Evolutionary conservation across 179 eudicot genomes (phyloP).

Genomic region (Actinidia polygama): DNA sequence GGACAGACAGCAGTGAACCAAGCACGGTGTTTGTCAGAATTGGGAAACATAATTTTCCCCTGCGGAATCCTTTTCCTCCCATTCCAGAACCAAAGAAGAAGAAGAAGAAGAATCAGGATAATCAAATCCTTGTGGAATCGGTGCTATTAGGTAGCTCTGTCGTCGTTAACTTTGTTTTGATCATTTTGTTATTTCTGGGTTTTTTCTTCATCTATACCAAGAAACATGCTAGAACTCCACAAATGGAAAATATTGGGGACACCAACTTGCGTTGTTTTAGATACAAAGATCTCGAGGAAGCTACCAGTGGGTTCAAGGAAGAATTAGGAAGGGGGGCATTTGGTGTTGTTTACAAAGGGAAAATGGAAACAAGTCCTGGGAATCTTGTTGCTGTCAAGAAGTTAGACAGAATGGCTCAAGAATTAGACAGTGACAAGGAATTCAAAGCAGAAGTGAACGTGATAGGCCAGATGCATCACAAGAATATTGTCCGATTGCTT

Average conservation of each 20-base stretch:
- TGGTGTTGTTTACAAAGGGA: constrained; percentile 23
- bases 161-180: neutral
- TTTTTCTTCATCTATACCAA: constrained; percentile 4
- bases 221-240: neutral
- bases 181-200: constrained; percentile 5
- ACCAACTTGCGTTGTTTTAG: constrained; percentile 27
- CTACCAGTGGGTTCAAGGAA: constrained; percentile 11
- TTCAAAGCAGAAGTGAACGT: constrained; percentile 6
- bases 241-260: neutral
- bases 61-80: neutral
- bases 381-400: constrained; percentile 25
- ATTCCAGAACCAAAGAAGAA: neutral
- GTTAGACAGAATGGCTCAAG: constrained; percentile 9
- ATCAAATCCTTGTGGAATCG: constrained; percentile 18
- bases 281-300: constrained; percentile 9
- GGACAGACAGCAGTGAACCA: neutral
- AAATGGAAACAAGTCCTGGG: constrained; percentile 25
- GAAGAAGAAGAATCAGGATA: neutral
- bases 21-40: constrained; percentile 21
- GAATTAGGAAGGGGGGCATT: constrained; percentile 19
- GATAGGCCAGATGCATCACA: constrained; percentile 59
- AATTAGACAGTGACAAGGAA: neutral
- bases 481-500: constrained; percentile 42
- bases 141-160: constrained; percentile 28
- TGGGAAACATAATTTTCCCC: neutral